Base-by-base conservation (phyloP, 495 filamentous ascomycete genomes). In the Hyaloscypha bicolor region DNA sequence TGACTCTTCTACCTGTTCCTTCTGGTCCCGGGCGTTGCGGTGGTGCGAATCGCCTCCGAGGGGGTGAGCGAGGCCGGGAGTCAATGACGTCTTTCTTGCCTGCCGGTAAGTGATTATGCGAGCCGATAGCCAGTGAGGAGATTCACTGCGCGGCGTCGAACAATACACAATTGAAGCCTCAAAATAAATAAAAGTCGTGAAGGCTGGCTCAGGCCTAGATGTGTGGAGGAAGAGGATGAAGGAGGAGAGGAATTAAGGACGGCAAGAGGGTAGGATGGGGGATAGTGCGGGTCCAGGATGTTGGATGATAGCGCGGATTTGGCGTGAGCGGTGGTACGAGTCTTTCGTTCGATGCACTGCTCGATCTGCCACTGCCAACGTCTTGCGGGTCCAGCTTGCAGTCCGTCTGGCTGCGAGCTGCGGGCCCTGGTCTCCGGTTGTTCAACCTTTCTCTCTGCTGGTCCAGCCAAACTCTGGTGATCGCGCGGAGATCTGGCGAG, bases 1-100 rank as follows among this genome's bases (percentile, higher is more conserved):
- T 59, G 63, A 68, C 62, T 68, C 48, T 55, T 68, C 42, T 45
- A 71, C 62, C 69, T 71, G 69, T 68, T 69, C 69, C 69, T 65
- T 71, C 69, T 65, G 39, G 14, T 55, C 59, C 69, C 62, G 57
- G 48, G 62, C 9, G 55, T 56, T 8, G 53, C n/a, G 53, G 53
- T 56, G 22, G 4, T 56, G 42, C 9, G 42, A 48, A 48, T 48
- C 16, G 42, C 42, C 42, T 48, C 42, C 16, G 42, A 25, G 25
- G 16, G 16, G 42, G 42, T 48, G 42, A 30, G 53, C 22, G 53
- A 56, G 53, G 53, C 21, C 53, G 22, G 9, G 9, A 12, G n/a
- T 29, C 53, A 29, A 56, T 56, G 53, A 56, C 53, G 53, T 56
- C 53, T 56, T 25, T 16, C 8, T n/a, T 56, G 29, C 29, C 25